Base-by-base conservation (phyloP, 1,284 basidiomycete genomes). In the Ceratorhiza oryzae-sativae region DNA sequence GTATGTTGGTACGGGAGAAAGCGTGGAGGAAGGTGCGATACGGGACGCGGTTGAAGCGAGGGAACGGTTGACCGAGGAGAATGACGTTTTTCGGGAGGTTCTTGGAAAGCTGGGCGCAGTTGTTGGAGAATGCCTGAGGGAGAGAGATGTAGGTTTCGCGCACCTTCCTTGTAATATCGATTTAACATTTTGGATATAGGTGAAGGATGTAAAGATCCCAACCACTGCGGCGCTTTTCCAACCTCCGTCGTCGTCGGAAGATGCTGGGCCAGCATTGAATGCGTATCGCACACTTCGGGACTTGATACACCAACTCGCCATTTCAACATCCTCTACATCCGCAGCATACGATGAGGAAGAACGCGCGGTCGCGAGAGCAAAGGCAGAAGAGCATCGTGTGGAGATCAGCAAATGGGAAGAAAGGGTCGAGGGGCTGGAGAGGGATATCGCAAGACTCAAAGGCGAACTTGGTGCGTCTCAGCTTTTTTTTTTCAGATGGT, bases 41-140 rank as follows among this genome's bases (percentile, higher is more conserved):
- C 86, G 89, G 59, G 88, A 94, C 74, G 87, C 93, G 0, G 90
- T 93, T 76, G 84, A 85, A 53, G 87, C 91, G 0, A 83, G 91
- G 46, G 82, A 83, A 53, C 85, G 87, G 70, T 83, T 95, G 32
- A 80, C 84, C 36, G 88, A 90, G 55, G 92, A 95, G 80, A 93
- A 91, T 59, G 81, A 86, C 63, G 84, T 84, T 39, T 85, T 95
- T 71, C 85, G 89, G 71, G 86, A 86, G 68, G 81, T 94, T n/a
- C 79, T 93, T 1, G 20, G 94, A 94, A 76, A 88, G 89, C 73
- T 79, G 92, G 27, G 87, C 89, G 76, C 82, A 83, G 25, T 81
- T 90, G 32, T 68, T 80, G 9, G 78, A 80, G 63, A 67, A 34
- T 34, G 49, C 18, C 36, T 67, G 2, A 73, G 63, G 5, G 78